phyloP scores from a whole-genome alignment of 148 eudicot species.

The Cornus suecica region DNA sequence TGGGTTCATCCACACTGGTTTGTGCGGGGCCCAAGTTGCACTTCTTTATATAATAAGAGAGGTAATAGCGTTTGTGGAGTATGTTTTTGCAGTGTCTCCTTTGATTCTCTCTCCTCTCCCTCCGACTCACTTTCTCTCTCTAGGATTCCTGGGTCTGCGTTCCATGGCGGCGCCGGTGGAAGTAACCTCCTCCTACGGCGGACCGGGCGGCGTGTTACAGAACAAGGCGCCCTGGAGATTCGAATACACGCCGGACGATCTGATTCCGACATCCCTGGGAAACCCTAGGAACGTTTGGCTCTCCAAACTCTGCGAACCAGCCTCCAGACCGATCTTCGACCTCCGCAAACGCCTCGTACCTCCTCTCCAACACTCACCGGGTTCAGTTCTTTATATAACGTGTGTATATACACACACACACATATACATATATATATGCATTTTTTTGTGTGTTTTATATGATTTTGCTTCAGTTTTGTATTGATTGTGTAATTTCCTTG shows the following conservation, averaged over 20 bases:
- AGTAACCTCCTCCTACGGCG: slow-evolving; percentile 35
- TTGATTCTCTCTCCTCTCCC: background rate
- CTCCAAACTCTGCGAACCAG: slow-evolving; percentile 76
- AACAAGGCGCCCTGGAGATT: slow-evolving; percentile 33
- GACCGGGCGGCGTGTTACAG: slow-evolving; percentile 71
- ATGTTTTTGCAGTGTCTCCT: background rate
- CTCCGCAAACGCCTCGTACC: slow-evolving; percentile 71
- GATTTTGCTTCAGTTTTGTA: background rate
- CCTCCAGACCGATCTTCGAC: slow-evolving; percentile 58
- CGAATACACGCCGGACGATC: slow-evolving; percentile 76
- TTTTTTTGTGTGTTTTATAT: background rate
- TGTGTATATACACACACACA: background rate
- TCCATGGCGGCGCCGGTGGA: slow-evolving; percentile 39
- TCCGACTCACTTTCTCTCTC: background rate
- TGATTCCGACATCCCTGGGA: slow-evolving; percentile 67
- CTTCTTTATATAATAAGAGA: no score
- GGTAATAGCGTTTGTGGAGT: no score
- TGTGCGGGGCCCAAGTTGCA: no score
- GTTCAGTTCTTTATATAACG: slow-evolving; percentile 20
- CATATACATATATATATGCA: background rate
- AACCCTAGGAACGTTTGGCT: slow-evolving; percentile 54
- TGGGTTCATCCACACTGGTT: no score
- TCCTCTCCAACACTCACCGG: slow-evolving; percentile 39
- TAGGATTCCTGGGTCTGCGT: background rate
- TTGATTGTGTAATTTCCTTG: background rate